phyloP scores from a whole-genome alignment of 2,329 filamentous ascomycete genomes.

The Venturia pyrina region DNA sequence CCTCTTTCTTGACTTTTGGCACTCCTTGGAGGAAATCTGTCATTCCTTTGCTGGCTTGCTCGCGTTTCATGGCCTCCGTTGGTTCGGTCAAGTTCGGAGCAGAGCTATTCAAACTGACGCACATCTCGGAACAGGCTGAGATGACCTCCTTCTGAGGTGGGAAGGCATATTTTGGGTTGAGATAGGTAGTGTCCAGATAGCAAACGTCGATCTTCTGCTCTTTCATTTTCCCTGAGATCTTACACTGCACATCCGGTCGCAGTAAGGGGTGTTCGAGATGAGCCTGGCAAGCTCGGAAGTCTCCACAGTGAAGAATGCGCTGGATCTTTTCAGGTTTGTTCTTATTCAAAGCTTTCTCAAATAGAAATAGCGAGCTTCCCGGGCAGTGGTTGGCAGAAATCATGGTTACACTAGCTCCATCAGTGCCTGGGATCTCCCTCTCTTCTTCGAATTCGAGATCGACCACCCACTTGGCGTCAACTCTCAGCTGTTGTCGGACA shows the following conservation, averaged over 20 bases:
- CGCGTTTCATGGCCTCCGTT: constrained; percentile 47
- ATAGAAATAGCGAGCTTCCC: constrained; percentile 86
- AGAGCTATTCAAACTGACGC: constrained; percentile 63
- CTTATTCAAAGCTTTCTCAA: constrained; percentile 64
- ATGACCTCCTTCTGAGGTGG: constrained; percentile 84
- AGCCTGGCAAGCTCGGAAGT: constrained; percentile 81
- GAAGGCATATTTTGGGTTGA: constrained; percentile 92
- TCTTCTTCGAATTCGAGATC: constrained; percentile 76
- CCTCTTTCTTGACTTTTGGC: constrained; percentile 24
- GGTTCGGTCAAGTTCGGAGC: constrained; percentile 45
- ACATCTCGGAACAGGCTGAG: constrained; percentile 76
- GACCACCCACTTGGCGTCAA: constrained; percentile 76
- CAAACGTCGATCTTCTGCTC: constrained; percentile 91
- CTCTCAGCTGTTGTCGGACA: constrained; percentile 74
- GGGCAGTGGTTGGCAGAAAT: constrained; percentile 95
- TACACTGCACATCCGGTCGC: constrained; percentile 62
- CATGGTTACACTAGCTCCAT: constrained; percentile 83
- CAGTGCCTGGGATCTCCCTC: constrained; percentile 69
- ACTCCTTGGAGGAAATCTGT: constrained; percentile 46
- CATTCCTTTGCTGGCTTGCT: constrained; percentile 49
- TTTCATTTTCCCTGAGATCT: constrained; percentile 56
- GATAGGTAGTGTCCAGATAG: constrained; percentile 94
- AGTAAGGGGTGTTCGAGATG: constrained; percentile 77
- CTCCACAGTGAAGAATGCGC: constrained; percentile 86
- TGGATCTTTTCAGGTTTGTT: constrained; percentile 53